These are phyloP conservation scores for Jackrogersella multiformis DNA, from an alignment of 495 filamentous ascomycete species.

Conservation along the genomic window DNA sequence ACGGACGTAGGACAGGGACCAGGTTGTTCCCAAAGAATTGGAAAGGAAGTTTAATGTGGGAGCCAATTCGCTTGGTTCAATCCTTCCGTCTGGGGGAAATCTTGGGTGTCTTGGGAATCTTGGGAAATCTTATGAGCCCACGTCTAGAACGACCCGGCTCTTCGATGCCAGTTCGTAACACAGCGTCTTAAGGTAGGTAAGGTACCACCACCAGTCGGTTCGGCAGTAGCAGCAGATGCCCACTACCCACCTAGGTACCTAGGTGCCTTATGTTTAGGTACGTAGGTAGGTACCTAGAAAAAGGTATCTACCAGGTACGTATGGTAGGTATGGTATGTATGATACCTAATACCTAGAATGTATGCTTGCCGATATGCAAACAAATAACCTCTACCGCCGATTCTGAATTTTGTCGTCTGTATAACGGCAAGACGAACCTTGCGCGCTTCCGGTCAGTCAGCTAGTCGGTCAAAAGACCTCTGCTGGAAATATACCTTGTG, in stretches of 20 bases:
- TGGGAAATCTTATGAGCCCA: background rate
- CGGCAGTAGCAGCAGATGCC: slow-evolving; percentile 4
- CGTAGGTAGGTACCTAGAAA: too few species aligned
- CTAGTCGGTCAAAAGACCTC: too few species aligned
- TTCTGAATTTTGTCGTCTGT: slow-evolving; percentile 9
- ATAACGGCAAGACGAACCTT: slow-evolving; percentile 9
- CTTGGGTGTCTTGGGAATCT: too few species aligned
- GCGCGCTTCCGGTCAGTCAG: slow-evolving; percentile 8
- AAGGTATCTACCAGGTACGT: too few species aligned
- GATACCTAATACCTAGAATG: too few species aligned
- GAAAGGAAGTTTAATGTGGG: slow-evolving; percentile 34
- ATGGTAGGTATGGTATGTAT: too few species aligned
- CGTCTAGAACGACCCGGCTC: slow-evolving; percentile 24
- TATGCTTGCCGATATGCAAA: slow-evolving; percentile 26
- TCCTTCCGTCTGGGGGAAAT: background rate
- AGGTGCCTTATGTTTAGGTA: too few species aligned
- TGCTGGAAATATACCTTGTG: background rate
- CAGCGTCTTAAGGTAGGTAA: slow-evolving; percentile 10
- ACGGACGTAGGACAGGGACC: slow-evolving; percentile 26
- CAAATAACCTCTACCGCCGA: slow-evolving; percentile 9
- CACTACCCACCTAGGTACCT: too few species aligned
- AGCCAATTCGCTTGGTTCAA: slow-evolving; percentile 23
- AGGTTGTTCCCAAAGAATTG: slow-evolving; percentile 40
- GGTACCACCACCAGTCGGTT: slow-evolving; percentile 29
- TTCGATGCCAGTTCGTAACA: slow-evolving; percentile 13